These are phyloP conservation scores for Aquanectria penicillioides DNA, from an alignment of 2,329 filamentous ascomycete genomes.

Conservation along the genomic window DNA sequence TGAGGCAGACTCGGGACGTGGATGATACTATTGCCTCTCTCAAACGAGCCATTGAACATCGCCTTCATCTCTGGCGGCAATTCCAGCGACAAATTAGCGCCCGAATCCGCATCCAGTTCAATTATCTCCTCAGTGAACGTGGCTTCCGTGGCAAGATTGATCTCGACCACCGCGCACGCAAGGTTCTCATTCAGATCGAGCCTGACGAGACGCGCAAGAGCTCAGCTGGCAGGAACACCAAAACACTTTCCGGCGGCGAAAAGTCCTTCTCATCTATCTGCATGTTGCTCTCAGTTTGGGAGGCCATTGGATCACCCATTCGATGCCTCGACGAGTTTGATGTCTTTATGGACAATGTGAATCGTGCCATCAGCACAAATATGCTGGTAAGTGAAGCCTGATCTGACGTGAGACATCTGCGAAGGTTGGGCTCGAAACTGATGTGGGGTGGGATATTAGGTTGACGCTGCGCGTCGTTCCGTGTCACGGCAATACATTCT, in stretches of 20 bases:
- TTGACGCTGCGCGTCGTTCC: slow-evolving; percentile 83
- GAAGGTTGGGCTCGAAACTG: background rate
- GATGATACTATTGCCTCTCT: slow-evolving; percentile 56
- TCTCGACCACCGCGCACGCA: slow-evolving; percentile 79
- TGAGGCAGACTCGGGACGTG: slow-evolving; percentile 52
- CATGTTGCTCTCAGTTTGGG: slow-evolving; percentile 91
- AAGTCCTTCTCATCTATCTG: slow-evolving; percentile 99
- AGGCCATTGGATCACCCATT: slow-evolving; percentile 96
- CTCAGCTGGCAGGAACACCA: slow-evolving; percentile 81
- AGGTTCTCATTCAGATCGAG: slow-evolving; percentile 81
- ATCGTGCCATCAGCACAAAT: slow-evolving; percentile 89
- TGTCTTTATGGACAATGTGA: slow-evolving; percentile 99
- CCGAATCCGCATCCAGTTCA: slow-evolving; percentile 87
- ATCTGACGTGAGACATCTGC: slow-evolving; percentile 11
- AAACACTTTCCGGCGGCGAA: slow-evolving; percentile 93
- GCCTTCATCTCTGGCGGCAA: slow-evolving; percentile 78
- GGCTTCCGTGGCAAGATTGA: slow-evolving; percentile 85
- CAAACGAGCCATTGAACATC: slow-evolving; percentile 71
- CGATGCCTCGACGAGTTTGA: slow-evolving; percentile 98
- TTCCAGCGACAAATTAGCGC: slow-evolving; percentile 89
- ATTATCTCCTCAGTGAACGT: slow-evolving; percentile 87
- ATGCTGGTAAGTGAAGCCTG: slow-evolving; percentile 76
- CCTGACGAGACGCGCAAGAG: slow-evolving; percentile 75
- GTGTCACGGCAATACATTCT: slow-evolving; percentile 95
- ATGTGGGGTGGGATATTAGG: slow-evolving; percentile 57